phyloP scores from a whole-genome alignment of 2,329 filamentous ascomycete genomes.

The Talaromyces albobiverticillius region DNA sequence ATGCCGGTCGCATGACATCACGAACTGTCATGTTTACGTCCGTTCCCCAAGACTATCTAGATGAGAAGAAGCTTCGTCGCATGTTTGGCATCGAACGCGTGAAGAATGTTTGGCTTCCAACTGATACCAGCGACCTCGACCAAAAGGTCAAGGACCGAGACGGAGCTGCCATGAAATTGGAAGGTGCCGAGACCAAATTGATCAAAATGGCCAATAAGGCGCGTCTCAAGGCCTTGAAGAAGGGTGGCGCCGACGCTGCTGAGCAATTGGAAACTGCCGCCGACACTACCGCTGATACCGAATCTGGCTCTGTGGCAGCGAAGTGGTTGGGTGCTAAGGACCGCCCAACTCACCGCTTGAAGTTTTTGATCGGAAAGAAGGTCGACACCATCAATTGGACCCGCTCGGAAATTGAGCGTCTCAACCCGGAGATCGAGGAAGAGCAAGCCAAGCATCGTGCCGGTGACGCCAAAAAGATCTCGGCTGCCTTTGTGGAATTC shows the following conservation, averaged over 20 bases:
- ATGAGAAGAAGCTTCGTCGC: constrained; percentile 70
- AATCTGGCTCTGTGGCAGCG: constrained; percentile 68
- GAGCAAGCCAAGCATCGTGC: constrained; percentile 65
- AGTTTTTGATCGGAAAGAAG: constrained; percentile 73
- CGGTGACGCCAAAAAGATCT: constrained; percentile 63
- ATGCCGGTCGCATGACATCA: constrained; percentile 81
- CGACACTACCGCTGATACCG: constrained; percentile 55
- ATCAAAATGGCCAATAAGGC: constrained; percentile 74
- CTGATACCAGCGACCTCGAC: constrained; percentile 72
- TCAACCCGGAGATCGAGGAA: constrained; percentile 68
- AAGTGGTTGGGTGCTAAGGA: constrained; percentile 72
- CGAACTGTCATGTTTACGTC: constrained; percentile 86
- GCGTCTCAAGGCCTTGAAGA: constrained; percentile 66
- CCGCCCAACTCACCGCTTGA: constrained; percentile 72
- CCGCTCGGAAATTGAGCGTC: constrained; percentile 70
- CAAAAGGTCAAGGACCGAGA: constrained; percentile 80
- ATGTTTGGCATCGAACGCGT: constrained; percentile 78
- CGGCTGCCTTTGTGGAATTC: constrained; percentile 90
- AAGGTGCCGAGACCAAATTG: constrained; percentile 81
- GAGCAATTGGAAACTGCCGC: constrained; percentile 36
- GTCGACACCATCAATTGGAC: constrained; percentile 94
- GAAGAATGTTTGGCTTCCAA: constrained; percentile 78
- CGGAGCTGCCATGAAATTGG: constrained; percentile 74
- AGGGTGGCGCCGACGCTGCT: constrained; percentile 45
- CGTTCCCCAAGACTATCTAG: constrained; percentile 74